These are phyloP conservation scores for Leccinum pallidistipes DNA, from an alignment of 1,284 basidiomycete species.

Conservation along the genomic window DNA sequence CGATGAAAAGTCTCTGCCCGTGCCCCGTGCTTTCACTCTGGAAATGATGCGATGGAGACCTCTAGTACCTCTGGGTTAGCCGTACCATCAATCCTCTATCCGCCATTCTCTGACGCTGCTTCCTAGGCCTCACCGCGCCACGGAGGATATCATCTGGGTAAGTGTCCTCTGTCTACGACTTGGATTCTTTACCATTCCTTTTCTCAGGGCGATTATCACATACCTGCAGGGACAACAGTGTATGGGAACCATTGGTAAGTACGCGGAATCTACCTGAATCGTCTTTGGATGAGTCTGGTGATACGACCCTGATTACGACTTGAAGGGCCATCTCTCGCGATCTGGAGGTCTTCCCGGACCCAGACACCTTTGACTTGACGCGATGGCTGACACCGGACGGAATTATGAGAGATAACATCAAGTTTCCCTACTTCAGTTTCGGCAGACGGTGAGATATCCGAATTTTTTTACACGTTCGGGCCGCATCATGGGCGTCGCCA, in stretches of 20 bases:
- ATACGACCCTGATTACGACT: not conserved
- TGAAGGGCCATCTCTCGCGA: slow-evolving; percentile 16
- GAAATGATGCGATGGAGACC: slow-evolving; percentile 17
- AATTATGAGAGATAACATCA: slow-evolving; percentile 8
- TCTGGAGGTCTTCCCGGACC: slow-evolving; percentile 15
- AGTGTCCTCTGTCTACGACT: not conserved
- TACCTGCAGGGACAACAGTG: slow-evolving; percentile 14
- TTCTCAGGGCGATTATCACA: slow-evolving; percentile 11
- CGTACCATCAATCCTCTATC: not conserved
- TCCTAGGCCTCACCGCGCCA: slow-evolving; percentile 12
- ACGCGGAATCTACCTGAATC: not conserved
- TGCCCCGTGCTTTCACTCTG: slow-evolving; percentile 14
- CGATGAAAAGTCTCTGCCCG: slow-evolving; percentile 7
- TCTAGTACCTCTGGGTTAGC: slow-evolving; percentile 4
- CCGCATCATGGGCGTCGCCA: not conserved
- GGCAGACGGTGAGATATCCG: slow-evolving; percentile 10
- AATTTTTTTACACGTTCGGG: not conserved
- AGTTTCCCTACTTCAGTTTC: slow-evolving; percentile 14
- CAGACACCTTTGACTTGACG: slow-evolving; percentile 9
- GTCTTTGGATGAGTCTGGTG: not conserved
- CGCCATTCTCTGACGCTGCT: not conserved
- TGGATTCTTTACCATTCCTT: not conserved
- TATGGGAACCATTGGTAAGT: slow-evolving; percentile 13
- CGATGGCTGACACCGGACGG: slow-evolving; percentile 12
- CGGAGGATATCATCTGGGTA: slow-evolving; percentile 15